Percentiles rank a stretch among this genome's conserved stretches.
These are phyloP conservation scores for Nemania serpens DNA, from an alignment of 2,329 filamentous ascomycete genomes.

Conservation along the genomic window DNA sequence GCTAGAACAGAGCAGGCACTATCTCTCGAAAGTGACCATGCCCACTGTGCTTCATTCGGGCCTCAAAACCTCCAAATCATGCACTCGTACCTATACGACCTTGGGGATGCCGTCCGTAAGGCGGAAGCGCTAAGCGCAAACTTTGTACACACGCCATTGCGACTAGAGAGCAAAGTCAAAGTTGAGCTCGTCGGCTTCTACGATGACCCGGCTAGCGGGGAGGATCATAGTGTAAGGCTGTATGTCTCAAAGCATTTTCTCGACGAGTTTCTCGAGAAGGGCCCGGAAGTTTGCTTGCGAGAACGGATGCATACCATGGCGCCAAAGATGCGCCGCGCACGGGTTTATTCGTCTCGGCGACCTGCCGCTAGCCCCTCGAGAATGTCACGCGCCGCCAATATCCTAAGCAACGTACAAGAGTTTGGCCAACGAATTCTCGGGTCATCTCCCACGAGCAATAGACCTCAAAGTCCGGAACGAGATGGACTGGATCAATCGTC, in stretches of 20 bases:
- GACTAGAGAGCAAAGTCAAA: constrained; percentile 57
- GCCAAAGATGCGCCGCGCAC: constrained; percentile 29
- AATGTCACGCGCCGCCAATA: constrained; percentile 30
- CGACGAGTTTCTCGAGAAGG: constrained; percentile 58
- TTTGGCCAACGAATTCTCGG: constrained; percentile 37
- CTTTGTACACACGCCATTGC: constrained; percentile 50
- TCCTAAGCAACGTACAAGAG: constrained; percentile 38
- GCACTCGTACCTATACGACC: constrained; percentile 46
- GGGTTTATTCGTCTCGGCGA: constrained; percentile 16
- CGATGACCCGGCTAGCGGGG: constrained; percentile 52
- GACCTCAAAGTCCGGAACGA: constrained; percentile 19
- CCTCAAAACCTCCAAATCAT: constrained; percentile 54
- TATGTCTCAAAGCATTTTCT: constrained; percentile 58
- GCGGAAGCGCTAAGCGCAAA: constrained; percentile 43
- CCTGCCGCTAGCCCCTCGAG: constrained; percentile 15
- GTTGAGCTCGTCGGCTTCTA: constrained; percentile 66
- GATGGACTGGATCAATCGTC: constrained; percentile 29
- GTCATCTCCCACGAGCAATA: constrained; percentile 26
- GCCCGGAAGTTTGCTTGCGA: constrained; percentile 58
- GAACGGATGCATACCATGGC: constrained; percentile 52
- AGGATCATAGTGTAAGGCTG: constrained; percentile 49
- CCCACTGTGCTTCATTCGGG: constrained; percentile 60
- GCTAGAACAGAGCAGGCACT: constrained; percentile 57
- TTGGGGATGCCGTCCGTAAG: constrained; percentile 45
- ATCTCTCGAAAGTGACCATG: constrained; percentile 59